Percentiles rank a stretch among this genome's conserved stretches.
Conservation (phyloP, 2,329 filamentous ascomycete species). For the Botrytis sinoallii region DNA sequence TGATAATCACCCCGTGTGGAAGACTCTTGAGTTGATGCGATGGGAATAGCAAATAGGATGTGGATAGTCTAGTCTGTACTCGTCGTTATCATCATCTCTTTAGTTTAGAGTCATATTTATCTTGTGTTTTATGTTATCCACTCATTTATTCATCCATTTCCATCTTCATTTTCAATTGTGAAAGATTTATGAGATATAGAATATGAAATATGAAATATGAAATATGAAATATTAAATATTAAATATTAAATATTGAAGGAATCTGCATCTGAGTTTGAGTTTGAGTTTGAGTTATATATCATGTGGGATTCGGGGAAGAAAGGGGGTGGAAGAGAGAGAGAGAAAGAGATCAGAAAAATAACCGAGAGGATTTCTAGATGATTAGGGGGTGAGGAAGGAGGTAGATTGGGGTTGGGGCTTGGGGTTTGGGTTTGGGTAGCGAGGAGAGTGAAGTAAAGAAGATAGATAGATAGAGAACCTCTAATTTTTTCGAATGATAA, state of each 20-base stretch:
- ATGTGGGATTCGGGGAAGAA: background rate
- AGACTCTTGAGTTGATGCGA: background rate
- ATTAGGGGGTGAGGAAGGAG: background rate
- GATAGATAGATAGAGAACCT: too few relatives aligned
- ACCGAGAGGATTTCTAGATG: background rate
- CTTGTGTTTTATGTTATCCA: too few relatives aligned
- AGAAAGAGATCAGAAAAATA: background rate
- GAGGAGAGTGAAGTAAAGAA: background rate
- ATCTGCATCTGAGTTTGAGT: background rate
- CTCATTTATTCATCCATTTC: background rate
- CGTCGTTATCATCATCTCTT: background rate
- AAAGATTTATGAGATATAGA: background rate
- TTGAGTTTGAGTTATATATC: too few relatives aligned
- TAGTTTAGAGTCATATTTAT: background rate
- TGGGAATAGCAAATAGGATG: background rate
- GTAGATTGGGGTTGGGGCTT: too few relatives aligned
- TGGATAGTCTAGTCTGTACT: background rate
- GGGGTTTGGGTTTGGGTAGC: background rate
- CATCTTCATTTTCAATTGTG: background rate
- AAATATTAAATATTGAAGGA: background rate
- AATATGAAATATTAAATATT: too few relatives aligned
- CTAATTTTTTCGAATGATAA: too few relatives aligned
- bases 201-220: too few relatives aligned
- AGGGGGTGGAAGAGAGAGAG: too few relatives aligned
- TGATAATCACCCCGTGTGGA: too few relatives aligned